Conservation (phyloP, 148 eudicot genomes). For the Heliosperma pusillum region DNA sequence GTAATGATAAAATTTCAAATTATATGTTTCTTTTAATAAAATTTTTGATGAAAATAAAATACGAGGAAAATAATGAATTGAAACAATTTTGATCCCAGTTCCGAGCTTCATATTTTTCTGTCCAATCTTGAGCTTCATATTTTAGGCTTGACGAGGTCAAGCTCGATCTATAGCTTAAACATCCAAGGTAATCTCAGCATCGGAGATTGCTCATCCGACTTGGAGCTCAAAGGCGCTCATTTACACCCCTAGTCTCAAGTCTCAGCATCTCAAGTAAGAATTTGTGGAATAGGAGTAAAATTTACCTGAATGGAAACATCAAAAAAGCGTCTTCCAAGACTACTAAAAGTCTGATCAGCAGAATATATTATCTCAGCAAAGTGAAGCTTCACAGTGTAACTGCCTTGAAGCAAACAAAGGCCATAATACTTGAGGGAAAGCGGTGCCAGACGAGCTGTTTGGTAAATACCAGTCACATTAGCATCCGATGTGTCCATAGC, state of each 20-base stretch:
- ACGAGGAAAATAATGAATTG: neutral
- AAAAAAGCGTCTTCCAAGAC: slow-evolving; percentile 63
- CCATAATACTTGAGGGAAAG: slow-evolving; percentile 70
- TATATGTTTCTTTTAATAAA: too few species aligned
- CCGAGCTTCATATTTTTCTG: neutral
- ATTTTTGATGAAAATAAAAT: too few species aligned
- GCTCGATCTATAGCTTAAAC: neutral
- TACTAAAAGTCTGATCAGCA: slow-evolving; percentile 48
- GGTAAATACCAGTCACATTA: slow-evolving; percentile 39
- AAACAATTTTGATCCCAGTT: neutral
- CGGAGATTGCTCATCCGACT: neutral
- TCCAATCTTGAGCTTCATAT: neutral
- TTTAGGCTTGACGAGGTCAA: neutral
- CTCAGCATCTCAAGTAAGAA: neutral
- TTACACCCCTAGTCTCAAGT: neutral
- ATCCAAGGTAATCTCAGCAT: neutral
- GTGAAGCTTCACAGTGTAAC: slow-evolving; percentile 66
- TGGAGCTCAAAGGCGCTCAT: neutral
- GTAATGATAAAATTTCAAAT: neutral
- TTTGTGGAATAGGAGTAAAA: neutral
- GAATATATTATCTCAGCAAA: slow-evolving; percentile 63
- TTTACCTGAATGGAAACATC: slow-evolving; percentile 73
- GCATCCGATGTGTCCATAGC: slow-evolving; percentile 31
- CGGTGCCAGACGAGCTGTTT: slow-evolving; percentile 67
- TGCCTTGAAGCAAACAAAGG: slow-evolving; percentile 56